Conservation (phyloP, 1,139 yeast genomes). For the Suhomyces choctaworum region DNA sequence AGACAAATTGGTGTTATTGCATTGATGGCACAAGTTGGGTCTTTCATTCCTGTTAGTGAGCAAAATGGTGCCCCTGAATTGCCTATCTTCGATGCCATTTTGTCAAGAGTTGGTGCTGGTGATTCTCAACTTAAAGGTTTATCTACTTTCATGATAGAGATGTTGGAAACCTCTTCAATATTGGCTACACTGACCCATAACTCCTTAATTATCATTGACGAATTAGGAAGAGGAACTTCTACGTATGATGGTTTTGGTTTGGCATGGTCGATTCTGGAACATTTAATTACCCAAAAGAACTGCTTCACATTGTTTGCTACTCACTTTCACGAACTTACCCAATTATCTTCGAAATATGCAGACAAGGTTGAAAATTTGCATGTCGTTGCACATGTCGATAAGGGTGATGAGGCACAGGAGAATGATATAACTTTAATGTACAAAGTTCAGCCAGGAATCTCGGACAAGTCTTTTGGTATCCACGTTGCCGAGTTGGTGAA, state of each 20-base stretch:
- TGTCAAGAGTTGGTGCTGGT: slow-evolving; percentile 98
- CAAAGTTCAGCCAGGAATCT: slow-evolving; percentile 87
- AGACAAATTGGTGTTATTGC: slow-evolving; percentile 90
- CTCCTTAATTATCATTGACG: slow-evolving; percentile 89
- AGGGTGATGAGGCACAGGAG: slow-evolving; percentile 30
- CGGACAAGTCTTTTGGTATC: slow-evolving; percentile 94
- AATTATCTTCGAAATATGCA: slow-evolving; percentile 60
- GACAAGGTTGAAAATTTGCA: slow-evolving; percentile 73
- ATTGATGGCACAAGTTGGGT: slow-evolving; percentile 88
- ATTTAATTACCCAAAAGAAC: slow-evolving; percentile 65
- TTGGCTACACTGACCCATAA: slow-evolving; percentile 81
- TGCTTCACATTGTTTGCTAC: slow-evolving; percentile 93
- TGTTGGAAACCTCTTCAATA: slow-evolving; percentile 94
- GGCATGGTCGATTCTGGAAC: slow-evolving; percentile 95
- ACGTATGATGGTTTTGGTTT: slow-evolving; percentile 97
- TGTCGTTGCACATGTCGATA: slow-evolving; percentile 88
- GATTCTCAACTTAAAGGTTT: slow-evolving; percentile 96
- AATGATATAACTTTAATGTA: slow-evolving; percentile 86
- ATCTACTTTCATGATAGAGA: slow-evolving; percentile 96
- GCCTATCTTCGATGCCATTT: slow-evolving; percentile 83
- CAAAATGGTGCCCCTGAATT: slow-evolving; percentile 64
- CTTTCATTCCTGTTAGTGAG: slow-evolving; percentile 68
- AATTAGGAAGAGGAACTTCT: slow-evolving; percentile 93
- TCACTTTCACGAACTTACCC: slow-evolving; percentile 93
- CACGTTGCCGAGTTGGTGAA: slow-evolving; percentile 96